A percentile compares a stretch with the other conserved stretches of the same genome.
Conservation (phyloP, 805 yeast genomes). For the Yamadazyma endophytica region DNA sequence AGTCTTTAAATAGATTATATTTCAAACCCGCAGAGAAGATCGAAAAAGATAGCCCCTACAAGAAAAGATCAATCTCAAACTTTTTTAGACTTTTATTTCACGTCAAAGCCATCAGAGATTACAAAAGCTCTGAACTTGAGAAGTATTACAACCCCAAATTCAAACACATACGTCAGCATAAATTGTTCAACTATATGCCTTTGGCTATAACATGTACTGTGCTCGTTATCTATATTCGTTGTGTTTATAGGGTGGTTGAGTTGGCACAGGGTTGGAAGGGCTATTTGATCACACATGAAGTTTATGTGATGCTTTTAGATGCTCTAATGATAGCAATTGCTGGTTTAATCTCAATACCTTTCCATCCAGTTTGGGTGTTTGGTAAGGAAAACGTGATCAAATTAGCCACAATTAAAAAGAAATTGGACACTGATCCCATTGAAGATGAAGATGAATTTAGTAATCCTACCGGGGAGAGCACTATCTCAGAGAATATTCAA, state of each 20-base stretch:
- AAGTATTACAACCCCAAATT: conserved; percentile 25
- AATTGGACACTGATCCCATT: conserved; percentile 12
- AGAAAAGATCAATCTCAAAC: conserved; percentile 19
- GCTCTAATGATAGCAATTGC: conserved; percentile 34
- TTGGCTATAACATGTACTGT: conserved; percentile 31
- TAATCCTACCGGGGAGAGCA: no score
- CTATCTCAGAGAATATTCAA: no score
- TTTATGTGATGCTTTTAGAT: conserved; percentile 34
- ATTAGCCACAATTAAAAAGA: conserved; percentile 23
- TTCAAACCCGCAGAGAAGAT: conserved; percentile 20
- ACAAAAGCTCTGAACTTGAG: conserved; percentile 23
- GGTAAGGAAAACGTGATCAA: conserved; percentile 26
- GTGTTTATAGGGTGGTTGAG: conserved; percentile 39
- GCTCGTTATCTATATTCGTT: conserved; percentile 28
- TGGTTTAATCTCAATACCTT: conserved; percentile 31
- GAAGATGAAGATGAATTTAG: conserved; percentile 1
- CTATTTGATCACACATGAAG: conserved; percentile 32
- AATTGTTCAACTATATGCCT: conserved; percentile 29
- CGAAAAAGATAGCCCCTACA: conserved; percentile 11
- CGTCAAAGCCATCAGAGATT: conserved; percentile 17
- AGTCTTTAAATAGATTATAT: conserved; percentile 27
- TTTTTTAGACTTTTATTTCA: conserved; percentile 26
- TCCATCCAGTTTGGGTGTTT: conserved; percentile 36
- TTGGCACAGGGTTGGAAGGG: conserved; percentile 36
- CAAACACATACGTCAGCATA: conserved; percentile 17